Evolutionary conservation across 2,329 filamentous ascomycete species (phyloP), one percentile per base, ranked within the genome.

Genomic region (Talaromyces sp.): DNA sequence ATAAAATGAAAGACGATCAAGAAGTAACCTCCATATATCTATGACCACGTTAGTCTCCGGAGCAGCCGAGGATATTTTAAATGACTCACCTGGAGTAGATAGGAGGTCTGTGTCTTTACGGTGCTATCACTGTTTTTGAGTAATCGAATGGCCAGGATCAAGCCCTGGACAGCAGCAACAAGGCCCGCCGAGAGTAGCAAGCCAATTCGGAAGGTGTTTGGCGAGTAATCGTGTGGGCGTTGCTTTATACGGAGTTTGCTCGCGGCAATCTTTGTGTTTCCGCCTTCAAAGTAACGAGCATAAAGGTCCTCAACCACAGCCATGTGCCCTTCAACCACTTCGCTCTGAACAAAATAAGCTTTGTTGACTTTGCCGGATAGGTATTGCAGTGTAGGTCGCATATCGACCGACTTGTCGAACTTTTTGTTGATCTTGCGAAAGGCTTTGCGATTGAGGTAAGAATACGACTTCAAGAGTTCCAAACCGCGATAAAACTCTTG

Each of bases 371-470:
- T 93, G 67, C 97, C 93, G 32, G 88, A 88, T 84, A 97, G 90
- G 74, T 93, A 98, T 29, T 89, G 85, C 70, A 89, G 84, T 0
- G 88, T 84, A 0, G 91, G 91, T 11, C 89, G 84, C 46, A 91
- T 88, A 67, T 92, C 86, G 60, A 92, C 86, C 2, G 89, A 86
- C 77, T 98, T 99, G 81, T 98, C 93, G 72, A 96, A 98, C 76
- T 99, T 99, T 75, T 99, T 99, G 77, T 96, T 97, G 71, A 99
- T 91, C 75, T 99, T 99, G 32, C 93, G 88, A 70, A 98, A 98
- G 0, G 92, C 95, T 0, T 91, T 96, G 55, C 91, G 85, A 73
- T 99, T 99, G 14, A 97, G 81, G 24, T 96, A 78, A 1, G 92
- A 89, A 69, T 96, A 99, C 0, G 91, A 90, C 77, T 97, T 98